A percentile compares a stretch with the other conserved stretches of the same genome.
Conservation (phyloP, 1,284 basidiomycete genomes). For the Psilocybe mexicana region DNA sequence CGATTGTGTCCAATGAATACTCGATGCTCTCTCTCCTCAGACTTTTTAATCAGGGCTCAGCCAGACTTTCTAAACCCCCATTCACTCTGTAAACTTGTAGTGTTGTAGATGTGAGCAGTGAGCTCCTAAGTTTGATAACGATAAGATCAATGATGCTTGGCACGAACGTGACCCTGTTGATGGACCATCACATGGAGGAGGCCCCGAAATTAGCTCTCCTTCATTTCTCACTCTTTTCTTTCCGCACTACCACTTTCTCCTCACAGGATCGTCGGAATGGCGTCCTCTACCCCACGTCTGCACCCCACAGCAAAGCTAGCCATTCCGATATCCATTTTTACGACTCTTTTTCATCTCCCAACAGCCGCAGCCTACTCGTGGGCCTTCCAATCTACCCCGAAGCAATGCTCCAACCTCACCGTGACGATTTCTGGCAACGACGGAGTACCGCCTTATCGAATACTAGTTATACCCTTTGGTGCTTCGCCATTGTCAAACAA, state of each 20-base stretch:
- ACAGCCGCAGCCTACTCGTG: conserved; percentile 50
- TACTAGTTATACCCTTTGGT: conserved; percentile 68
- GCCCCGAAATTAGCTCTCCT: neutral
- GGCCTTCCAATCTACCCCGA: conserved; percentile 54
- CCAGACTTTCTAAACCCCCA: neutral
- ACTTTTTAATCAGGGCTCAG: neutral
- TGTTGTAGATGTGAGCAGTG: too few species aligned
- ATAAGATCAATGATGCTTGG: neutral
- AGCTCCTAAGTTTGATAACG: neutral
- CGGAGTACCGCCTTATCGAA: conserved; percentile 62
- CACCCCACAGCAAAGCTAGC: neutral
- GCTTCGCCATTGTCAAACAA: conserved; percentile 57
- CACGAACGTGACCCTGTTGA: neutral
- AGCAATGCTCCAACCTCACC: conserved; percentile 65
- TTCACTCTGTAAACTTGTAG: too few species aligned
- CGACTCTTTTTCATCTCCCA: conserved; percentile 19
- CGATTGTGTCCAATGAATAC: neutral
- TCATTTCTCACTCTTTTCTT: neutral
- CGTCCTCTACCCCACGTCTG: conserved; percentile 6
- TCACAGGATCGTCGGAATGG: conserved; percentile 6
- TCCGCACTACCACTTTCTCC: conserved; percentile 1
- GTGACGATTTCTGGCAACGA: conserved; percentile 52
- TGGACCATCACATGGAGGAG: neutral
- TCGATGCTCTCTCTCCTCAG: neutral
- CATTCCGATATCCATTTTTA: conserved; percentile 6